Evolutionary conservation across 345 rosid genomes (phyloP).

Genomic region (Eutrema yunnanense): DNA sequence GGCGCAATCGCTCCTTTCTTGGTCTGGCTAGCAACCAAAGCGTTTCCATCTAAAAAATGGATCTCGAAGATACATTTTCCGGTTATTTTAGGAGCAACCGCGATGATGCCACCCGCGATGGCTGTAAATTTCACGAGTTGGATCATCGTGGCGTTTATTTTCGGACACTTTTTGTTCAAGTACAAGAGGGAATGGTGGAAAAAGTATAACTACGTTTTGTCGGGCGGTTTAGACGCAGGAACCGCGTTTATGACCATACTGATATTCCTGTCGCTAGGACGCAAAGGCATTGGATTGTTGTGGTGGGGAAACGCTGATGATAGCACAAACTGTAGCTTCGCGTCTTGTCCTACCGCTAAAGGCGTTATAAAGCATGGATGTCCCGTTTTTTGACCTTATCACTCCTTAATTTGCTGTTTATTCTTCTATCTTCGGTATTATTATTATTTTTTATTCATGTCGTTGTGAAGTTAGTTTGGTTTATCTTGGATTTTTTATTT

Average conservation of each 20-base stretch:
- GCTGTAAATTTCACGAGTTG: conserved; percentile 73
- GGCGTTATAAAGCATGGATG: conserved; percentile 50
- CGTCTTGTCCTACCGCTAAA: conserved; percentile 67
- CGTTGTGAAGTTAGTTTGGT: not conserved
- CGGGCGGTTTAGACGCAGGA: conserved; percentile 76
- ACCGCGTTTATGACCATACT: conserved; percentile 63
- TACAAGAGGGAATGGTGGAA: conserved; percentile 51
- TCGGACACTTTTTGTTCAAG: conserved; percentile 47
- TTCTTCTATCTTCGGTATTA: not conserved
- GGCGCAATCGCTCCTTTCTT: conserved; percentile 62
- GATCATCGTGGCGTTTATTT: conserved; percentile 50
- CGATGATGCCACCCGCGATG: conserved; percentile 71
- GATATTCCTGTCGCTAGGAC: conserved; percentile 44
- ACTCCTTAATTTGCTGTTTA: not conserved
- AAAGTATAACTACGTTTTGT: conserved; percentile 60
- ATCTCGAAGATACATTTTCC: conserved; percentile 59
- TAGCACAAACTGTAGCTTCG: conserved; percentile 49
- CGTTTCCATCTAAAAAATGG: conserved; percentile 55
- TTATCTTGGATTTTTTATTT: not conserved
- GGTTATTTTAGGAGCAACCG: conserved; percentile 54
- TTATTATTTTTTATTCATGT: too few relatives aligned
- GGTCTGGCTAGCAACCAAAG: conserved; percentile 63
- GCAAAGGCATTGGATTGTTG: conserved; percentile 30
- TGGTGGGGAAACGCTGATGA: conserved; percentile 78
- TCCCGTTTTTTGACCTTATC: conserved; percentile 34